phyloP scores from a whole-genome alignment of 306 rosid species.

The Malus orientalis region DNA sequence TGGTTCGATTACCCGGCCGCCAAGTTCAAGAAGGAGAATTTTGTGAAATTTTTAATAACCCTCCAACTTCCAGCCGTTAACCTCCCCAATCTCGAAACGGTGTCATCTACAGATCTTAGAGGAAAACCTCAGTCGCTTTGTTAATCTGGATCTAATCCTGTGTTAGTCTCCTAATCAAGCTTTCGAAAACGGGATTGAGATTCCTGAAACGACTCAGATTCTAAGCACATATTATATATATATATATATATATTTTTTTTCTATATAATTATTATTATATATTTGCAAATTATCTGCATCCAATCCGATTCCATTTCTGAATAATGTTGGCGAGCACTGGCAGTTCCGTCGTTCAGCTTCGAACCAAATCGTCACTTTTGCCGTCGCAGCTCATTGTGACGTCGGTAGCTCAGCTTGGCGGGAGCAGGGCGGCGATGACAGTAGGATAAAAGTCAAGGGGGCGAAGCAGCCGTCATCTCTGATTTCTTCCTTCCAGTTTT shows the following conservation, averaged over 20 bases:
- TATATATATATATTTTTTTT: too few species aligned
- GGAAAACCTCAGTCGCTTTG: neutral
- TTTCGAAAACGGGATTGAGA: neutral
- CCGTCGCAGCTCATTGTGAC: slow-evolving; percentile 50
- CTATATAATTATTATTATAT: neutral
- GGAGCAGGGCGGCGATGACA: neutral
- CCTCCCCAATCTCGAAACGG: neutral
- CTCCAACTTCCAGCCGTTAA: neutral
- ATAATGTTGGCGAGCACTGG: slow-evolving; percentile 50
- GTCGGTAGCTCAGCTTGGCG: slow-evolving; percentile 15
- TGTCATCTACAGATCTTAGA: slow-evolving; percentile 6
- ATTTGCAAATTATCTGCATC: neutral
- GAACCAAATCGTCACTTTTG: slow-evolving; percentile 21
- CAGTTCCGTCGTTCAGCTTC: slow-evolving; percentile 32
- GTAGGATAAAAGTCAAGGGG: too few species aligned
- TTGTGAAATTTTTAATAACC: too few species aligned
- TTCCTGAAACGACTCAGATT: neutral
- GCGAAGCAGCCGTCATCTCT: too few species aligned
- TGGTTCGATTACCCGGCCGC: too few species aligned
- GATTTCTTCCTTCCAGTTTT: too few species aligned
- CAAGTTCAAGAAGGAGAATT: too few species aligned
- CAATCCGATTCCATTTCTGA: slow-evolving; percentile 4
- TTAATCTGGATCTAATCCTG: slow-evolving; percentile 1
- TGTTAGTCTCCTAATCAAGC: neutral
- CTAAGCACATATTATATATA: neutral